Evolutionary conservation across 2,329 filamentous ascomycete species (phyloP).

Genomic region (Periconia macrospinosa): DNA sequence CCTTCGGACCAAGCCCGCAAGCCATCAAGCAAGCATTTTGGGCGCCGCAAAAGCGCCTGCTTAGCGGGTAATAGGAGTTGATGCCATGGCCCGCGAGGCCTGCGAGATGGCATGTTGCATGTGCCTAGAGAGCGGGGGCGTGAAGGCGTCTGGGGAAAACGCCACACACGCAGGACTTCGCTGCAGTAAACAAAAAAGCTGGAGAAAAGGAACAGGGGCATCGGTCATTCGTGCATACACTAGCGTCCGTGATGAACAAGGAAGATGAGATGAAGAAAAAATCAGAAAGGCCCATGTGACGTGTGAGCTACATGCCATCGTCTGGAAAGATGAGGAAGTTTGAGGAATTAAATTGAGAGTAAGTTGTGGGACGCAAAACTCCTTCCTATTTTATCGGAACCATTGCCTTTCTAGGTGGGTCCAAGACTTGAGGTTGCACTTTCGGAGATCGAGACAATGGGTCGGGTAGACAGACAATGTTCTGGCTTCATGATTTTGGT

Average conservation of each 20-base stretch:
- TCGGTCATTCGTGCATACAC: background rate
- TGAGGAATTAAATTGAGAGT: too few species aligned
- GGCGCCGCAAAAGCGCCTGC: too few species aligned
- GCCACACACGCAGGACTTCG: background rate
- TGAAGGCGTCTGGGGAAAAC: background rate
- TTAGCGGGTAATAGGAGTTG: background rate
- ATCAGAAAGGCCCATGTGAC: background rate
- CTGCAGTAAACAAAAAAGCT: background rate
- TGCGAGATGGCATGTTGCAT: background rate
- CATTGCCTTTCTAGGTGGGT: too few species aligned
- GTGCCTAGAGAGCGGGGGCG: background rate
- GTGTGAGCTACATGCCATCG: too few species aligned
- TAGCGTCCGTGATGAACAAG: background rate
- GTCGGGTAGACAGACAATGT: too few species aligned
- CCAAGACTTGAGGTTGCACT: too few species aligned
- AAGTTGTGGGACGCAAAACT: too few species aligned
- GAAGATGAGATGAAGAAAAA: background rate
- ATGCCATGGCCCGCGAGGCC: background rate
- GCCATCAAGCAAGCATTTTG: background rate
- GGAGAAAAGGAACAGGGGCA: background rate
- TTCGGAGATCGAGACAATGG: too few species aligned
- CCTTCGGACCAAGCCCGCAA: background rate
- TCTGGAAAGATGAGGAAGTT: too few species aligned
- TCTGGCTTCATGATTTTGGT: background rate
- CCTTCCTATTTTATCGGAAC: too few species aligned